These are phyloP conservation scores for Thoreauomyces humboldtii DNA, from an alignment of 192 early-diverging fungal species.

Conservation along the genomic window DNA sequence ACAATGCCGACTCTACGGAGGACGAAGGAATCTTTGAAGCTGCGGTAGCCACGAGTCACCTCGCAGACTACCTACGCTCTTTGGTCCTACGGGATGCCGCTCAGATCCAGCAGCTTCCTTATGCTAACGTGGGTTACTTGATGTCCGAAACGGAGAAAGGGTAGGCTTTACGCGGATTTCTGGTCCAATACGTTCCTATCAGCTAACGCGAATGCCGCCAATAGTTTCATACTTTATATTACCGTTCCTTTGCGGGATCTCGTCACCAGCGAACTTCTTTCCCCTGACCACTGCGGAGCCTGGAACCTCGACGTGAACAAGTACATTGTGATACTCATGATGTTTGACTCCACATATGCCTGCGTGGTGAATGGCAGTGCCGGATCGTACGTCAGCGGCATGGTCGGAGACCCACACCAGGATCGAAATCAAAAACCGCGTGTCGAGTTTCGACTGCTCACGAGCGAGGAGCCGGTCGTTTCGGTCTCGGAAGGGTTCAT, in stretches of 20 bases:
- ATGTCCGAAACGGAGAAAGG: neutral
- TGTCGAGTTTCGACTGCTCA: neutral
- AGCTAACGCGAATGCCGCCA: neutral
- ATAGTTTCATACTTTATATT: constrained; percentile 20
- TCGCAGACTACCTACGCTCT: too few species aligned
- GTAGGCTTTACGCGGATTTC: neutral
- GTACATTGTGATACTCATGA: constrained; percentile 27
- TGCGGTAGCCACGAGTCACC: too few species aligned
- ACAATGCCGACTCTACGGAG: too few species aligned
- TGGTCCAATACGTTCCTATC: neutral
- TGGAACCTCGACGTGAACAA: constrained; percentile 12
- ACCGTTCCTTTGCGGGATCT: neutral
- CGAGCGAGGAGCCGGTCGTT: neutral
- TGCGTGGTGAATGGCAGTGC: neutral
- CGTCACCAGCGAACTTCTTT: constrained; percentile 7
- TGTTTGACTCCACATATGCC: constrained; percentile 20
- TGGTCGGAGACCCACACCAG: neutral
- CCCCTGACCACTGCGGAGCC: constrained; percentile 22
- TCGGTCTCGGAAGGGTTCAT: neutral
- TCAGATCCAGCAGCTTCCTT: neutral
- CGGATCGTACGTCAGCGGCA: neutral
- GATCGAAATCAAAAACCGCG: neutral
- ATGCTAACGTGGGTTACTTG: neutral
- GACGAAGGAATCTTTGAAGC: too few species aligned
- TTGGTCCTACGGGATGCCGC: neutral